These are phyloP conservation scores for Ophiostoma ips DNA, from an alignment of 2,329 filamentous ascomycete species.

Conservation along the genomic window DNA sequence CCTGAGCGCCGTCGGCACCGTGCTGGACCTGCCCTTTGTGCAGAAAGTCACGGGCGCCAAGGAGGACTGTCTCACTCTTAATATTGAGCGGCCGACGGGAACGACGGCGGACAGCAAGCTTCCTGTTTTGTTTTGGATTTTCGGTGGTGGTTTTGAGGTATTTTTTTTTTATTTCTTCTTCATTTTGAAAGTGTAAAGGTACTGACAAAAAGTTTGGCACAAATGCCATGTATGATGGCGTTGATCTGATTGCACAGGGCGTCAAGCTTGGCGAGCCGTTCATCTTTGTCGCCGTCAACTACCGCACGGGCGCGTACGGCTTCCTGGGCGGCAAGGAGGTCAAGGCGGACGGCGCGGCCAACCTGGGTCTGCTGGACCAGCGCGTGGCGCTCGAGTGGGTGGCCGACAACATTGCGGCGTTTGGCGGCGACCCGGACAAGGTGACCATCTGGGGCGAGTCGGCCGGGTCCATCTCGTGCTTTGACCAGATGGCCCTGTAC, in stretches of 20 bases:
- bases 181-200: too few species aligned
- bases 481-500: constrained; percentile 64
- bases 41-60: constrained; percentile 37
- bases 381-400: constrained; percentile 62
- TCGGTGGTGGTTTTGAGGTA: constrained; percentile 47
- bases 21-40: constrained; percentile 33
- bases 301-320: constrained; percentile 61
- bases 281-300: constrained; percentile 65
- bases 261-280: constrained; percentile 45
- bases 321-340: constrained; percentile 59
- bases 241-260: constrained; percentile 30
- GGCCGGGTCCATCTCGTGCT: constrained; percentile 58
- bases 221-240: constrained; percentile 37
- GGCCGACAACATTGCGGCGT: constrained; percentile 60
- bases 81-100: constrained; percentile 44
- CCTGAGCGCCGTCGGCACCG: constrained; percentile 30
- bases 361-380: constrained; percentile 61
- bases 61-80: constrained; percentile 52
- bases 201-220: constrained; percentile 26
- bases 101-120: constrained; percentile 40
- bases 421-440: constrained; percentile 64
- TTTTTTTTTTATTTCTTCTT: too few species aligned
- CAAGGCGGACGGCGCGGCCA: constrained; percentile 48
- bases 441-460: constrained; percentile 72
- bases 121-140: constrained; percentile 59